phyloP scores from a whole-genome alignment of 192 early-diverging fungal species.

The Umbelopsis sp. region DNA sequence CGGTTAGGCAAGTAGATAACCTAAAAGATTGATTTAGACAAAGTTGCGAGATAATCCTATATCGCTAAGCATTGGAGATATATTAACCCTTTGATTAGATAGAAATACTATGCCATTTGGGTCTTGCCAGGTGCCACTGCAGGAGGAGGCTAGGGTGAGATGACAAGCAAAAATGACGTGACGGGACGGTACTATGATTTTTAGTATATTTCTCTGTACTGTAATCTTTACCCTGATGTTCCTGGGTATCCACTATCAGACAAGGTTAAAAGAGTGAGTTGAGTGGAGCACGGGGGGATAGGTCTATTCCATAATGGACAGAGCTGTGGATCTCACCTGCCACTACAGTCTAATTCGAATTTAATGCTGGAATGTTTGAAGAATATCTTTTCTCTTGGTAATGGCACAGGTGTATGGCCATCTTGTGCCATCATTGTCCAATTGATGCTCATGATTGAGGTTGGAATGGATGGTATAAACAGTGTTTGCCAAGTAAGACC shows the following conservation, averaged over 20 bases:
- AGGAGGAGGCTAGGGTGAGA: not conserved
- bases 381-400: constrained; percentile 44
- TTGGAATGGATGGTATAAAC: not conserved
- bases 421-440: constrained; percentile 41
- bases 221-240: constrained; percentile 24
- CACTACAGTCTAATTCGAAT: constrained; percentile 33
- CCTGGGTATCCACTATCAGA: constrained; percentile 32
- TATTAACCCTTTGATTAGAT: constrained; percentile 37
- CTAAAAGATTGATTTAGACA: constrained; percentile 14
- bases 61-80: not conserved
- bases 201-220: not conserved
- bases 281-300: not conserved
- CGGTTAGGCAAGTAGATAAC: constrained; percentile 29
- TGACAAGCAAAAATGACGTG: not conserved
- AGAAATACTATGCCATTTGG: constrained; percentile 29
- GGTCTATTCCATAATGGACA: not conserved
- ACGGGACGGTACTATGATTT: not conserved
- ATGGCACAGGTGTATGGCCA: constrained; percentile 30
- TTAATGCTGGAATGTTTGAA: constrained; percentile 29
- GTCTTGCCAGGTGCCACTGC: constrained; percentile 27
- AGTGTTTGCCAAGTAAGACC: too few species aligned
- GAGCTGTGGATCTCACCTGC: constrained; percentile 18
- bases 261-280: not conserved
- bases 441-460: constrained; percentile 38
- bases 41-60: too few species aligned